Conservation (phyloP, 2,329 filamentous ascomycete species). For the Truncatella angustata region DNA sequence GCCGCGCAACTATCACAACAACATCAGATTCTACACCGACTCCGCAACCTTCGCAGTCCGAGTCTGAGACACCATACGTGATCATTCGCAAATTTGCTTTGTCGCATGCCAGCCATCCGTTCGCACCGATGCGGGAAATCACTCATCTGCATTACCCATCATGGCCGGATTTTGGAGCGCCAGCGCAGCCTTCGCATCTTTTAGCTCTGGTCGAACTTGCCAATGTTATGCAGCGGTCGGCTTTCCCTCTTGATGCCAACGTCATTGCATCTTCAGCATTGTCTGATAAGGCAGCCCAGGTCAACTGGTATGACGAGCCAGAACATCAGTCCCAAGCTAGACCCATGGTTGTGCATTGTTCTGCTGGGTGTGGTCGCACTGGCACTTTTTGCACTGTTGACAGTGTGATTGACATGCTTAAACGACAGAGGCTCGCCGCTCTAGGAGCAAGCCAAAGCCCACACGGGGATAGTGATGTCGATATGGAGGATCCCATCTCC, state of each 20-base stretch:
- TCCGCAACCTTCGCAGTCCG: constrained; percentile 18
- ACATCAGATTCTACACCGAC: constrained; percentile 35
- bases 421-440: constrained; percentile 64
- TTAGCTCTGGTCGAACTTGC: constrained; percentile 87
- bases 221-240: constrained; percentile 67
- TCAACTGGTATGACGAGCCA: constrained; percentile 58
- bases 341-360: constrained; percentile 91
- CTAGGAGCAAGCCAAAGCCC: constrained; percentile 18
- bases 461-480: constrained; percentile 44
- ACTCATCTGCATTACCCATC: constrained; percentile 91
- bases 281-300: constrained; percentile 28
- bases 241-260: constrained; percentile 45
- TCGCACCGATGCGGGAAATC: constrained; percentile 84
- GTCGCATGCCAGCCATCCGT: constrained; percentile 73
- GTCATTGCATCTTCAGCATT: constrained; percentile 31
- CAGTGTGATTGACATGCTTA: constrained; percentile 93
- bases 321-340: constrained; percentile 51
- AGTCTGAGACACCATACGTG: constrained; percentile 67
- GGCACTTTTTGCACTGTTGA: constrained; percentile 97
- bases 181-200: constrained; percentile 83
- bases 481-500: constrained; percentile 38
- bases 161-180: constrained; percentile 97
- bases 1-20: constrained; percentile 54
- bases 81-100: constrained; percentile 85
- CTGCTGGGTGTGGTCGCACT: constrained; percentile 90